Base-by-base conservation (phyloP, 306 rosid genomes). In the Begonia fuchsioides region DNA sequence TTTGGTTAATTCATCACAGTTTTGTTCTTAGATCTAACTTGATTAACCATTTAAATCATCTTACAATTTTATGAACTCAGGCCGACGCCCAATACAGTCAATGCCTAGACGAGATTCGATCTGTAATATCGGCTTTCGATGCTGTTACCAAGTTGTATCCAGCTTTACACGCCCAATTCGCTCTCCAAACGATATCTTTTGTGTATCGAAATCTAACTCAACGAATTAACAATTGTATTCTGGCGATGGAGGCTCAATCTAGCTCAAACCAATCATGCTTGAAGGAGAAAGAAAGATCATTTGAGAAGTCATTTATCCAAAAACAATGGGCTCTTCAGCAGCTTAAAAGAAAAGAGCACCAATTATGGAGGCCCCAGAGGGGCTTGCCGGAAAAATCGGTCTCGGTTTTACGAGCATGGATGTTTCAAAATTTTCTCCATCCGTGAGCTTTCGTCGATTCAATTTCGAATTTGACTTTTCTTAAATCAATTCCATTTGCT, bases 401-500 rank as follows among this genome's bases (percentile, higher is more conserved):
- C 51, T 83, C 96, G 0, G 96, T 83, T 57, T 66, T 88, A 17
- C 65, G 95, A 3, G 80, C 79, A 9, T 90, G 95, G 98, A 84
- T 90, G 95, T 90, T 84, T 77, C 94, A 81, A 53, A 90, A 90
- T 68, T 90, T 90, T 64, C 95, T 90, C 61, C 95, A 84, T 73
- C 98, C 98, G 95, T 90, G 59, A 74, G 92, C 58, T 38, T 47
- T 18, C 11, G 8, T 2, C 53, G 0, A 9, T 55, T 13, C 45
- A 50, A 18, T 20, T 43, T n/a, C n/a, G n/a, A 15, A 32, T 5
- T 20, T 46, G 7, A 2, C 17, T 45, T 13, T 9, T 11, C 45
- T 1, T 2, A 1, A 41, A 7, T 41, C 1, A 3, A 3, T 41
- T 10, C 10, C 12, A 4, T n/a, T n/a, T n/a, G n/a, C n/a, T n/a